Percentiles rank a stretch among this genome's conserved stretches.
Evolutionary conservation across 164 flowering plant species (phyloP).

Genomic region (Vitis amurensis): DNA sequence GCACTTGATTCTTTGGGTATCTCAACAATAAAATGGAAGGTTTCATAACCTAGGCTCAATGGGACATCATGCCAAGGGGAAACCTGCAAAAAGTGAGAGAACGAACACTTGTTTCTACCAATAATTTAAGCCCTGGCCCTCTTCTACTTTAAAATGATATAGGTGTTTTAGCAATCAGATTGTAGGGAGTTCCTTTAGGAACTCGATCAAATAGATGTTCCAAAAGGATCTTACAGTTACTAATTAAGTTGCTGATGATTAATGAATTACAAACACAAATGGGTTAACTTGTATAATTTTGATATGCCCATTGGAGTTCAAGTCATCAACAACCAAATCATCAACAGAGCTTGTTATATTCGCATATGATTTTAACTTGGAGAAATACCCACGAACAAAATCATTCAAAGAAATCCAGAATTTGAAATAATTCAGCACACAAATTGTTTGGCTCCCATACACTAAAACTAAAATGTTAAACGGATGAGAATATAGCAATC

Average conservation of each 20-base stretch:
- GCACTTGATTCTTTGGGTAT: conserved; percentile 81
- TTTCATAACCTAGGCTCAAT: conserved; percentile 62
- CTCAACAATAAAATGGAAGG: conserved; percentile 66
- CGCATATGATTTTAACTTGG: not conserved
- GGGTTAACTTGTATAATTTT: not conserved
- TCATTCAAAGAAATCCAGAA: too few relatives aligned
- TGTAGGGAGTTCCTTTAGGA: too few relatives aligned
- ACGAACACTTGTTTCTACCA: not conserved
- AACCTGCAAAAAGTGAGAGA: conserved; percentile 35
- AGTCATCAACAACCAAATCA: not conserved
- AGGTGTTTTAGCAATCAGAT: too few relatives aligned
- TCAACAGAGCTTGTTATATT: not conserved
- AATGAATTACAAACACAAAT: not conserved
- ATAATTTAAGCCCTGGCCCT: not conserved
- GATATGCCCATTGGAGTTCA: not conserved
- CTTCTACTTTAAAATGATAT: not conserved
- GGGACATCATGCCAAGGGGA: conserved; percentile 85
- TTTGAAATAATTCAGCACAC: too few relatives aligned
- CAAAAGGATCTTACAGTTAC: too few relatives aligned
- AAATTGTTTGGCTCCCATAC: not conserved
- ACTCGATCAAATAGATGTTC: too few relatives aligned
- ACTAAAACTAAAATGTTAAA: not conserved
- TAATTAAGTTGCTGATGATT: not conserved
- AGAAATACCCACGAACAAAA: not conserved
- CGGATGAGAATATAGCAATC: too few relatives aligned